Conservation (phyloP, 228 moss, liverwort and hornwort genomes). For the Sphagnum magellanicum region DNA sequence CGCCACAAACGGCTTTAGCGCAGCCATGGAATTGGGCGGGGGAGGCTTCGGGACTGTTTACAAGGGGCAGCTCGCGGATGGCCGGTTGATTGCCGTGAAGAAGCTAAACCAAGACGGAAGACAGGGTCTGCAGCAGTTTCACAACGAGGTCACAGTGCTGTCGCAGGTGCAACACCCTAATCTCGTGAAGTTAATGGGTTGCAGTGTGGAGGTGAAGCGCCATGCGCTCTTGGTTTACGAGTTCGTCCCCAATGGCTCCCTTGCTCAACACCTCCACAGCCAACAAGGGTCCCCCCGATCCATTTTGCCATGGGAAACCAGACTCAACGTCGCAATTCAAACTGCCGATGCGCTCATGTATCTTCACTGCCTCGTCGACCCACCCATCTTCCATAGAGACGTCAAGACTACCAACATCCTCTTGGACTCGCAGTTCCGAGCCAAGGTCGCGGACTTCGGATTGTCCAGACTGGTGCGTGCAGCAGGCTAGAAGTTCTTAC, state of each 20-base stretch:
- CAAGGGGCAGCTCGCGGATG: conserved; percentile 31
- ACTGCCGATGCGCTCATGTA: conserved; percentile 43
- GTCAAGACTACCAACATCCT: conserved; percentile 48
- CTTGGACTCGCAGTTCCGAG: conserved; percentile 30
- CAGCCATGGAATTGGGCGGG: conserved; percentile 34
- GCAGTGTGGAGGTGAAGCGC: conserved; percentile 22
- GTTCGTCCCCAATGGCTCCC: conserved; percentile 37
- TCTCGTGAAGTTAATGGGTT: conserved; percentile 38
- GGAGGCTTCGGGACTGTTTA: conserved; percentile 49
- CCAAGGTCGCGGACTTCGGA: conserved; percentile 37
- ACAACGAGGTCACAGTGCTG: conserved; percentile 44
- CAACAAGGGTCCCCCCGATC: conserved; percentile 6
- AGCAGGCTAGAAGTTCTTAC: too few relatives aligned
- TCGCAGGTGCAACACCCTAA: conserved; percentile 41
- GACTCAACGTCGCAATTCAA: conserved; percentile 37
- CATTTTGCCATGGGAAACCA: conserved; percentile 25
- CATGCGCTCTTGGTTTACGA: conserved; percentile 38
- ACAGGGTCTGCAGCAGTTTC: conserved; percentile 37
- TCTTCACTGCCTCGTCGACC: conserved; percentile 37
- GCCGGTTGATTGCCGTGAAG: conserved; percentile 47
- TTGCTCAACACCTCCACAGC: conserved; percentile 25
- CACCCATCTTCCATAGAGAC: conserved; percentile 47
- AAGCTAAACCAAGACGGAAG: conserved; percentile 49
- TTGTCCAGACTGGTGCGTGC: conserved; percentile 27
- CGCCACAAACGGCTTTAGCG: conserved; percentile 30